Evolutionary conservation across 2,329 filamentous ascomycete species (phyloP).

Genomic region (Arthrobotrys pseudoclavata): DNA sequence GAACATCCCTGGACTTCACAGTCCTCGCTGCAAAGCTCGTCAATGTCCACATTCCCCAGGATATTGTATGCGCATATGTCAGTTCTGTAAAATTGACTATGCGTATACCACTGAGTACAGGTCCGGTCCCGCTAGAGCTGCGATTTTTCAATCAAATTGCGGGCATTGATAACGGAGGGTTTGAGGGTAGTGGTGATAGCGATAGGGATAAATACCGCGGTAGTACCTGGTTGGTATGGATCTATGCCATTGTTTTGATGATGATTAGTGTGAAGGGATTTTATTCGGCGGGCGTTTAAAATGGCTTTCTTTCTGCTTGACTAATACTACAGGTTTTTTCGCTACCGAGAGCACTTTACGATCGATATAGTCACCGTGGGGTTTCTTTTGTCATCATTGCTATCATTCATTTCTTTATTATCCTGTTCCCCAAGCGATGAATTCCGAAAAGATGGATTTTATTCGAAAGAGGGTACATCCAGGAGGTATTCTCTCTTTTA

Average conservation of each 20-base stretch:
- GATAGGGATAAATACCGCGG: neutral
- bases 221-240: neutral
- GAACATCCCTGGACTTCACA: slow-evolving; percentile 18
- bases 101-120: slow-evolving; percentile 25
- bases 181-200: neutral
- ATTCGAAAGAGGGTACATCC: too few species aligned
- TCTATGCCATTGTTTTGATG: neutral
- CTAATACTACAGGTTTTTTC: neutral
- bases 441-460: too few species aligned
- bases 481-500: too few species aligned
- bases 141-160: neutral
- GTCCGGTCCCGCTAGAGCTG: neutral
- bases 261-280: neutral
- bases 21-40: slow-evolving; percentile 15
- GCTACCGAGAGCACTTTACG: too few species aligned
- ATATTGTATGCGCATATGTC: slow-evolving; percentile 26
- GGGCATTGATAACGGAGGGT: neutral
- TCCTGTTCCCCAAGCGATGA: too few species aligned
- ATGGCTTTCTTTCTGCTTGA: too few species aligned
- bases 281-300: too few species aligned
- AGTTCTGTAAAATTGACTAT: slow-evolving; percentile 41
- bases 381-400: too few species aligned
- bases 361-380: too few species aligned
- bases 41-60: slow-evolving; percentile 32
- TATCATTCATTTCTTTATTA: too few species aligned